Percentiles rank a stretch among this genome's conserved stretches.
phyloP scores from a whole-genome alignment of 768 basidiomycete genomes.

The Pleurotus sapidus region DNA sequence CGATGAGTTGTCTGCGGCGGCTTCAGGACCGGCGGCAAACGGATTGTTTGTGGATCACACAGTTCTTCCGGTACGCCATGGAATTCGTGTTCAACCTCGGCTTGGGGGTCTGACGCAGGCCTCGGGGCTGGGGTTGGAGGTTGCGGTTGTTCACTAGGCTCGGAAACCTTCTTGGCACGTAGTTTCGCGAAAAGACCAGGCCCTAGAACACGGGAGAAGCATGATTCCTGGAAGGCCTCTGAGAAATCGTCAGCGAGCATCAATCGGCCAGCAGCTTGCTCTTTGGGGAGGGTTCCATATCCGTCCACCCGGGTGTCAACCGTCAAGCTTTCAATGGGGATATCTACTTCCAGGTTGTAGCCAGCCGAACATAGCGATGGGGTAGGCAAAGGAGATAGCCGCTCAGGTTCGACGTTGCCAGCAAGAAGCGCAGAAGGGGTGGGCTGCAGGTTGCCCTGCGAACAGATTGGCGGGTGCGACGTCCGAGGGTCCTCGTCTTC shows the following conservation, averaged over 20 bases:
- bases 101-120: no score
- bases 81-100: constrained; percentile 7
- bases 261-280: constrained; percentile 6
- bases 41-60: constrained; percentile 42
- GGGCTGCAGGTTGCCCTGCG: background rate
- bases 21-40: constrained; percentile 29
- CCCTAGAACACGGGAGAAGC: constrained; percentile 9
- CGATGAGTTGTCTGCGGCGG: constrained; percentile 42
- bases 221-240: constrained; percentile 7
- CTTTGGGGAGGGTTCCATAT: background rate
- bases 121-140: background rate
- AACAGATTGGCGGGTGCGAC: background rate
- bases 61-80: constrained; percentile 36
- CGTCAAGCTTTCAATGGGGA: background rate
- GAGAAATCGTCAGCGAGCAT: constrained; percentile 5
- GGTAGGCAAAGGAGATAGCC: background rate
- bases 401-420: background rate
- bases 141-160: constrained; percentile 3
- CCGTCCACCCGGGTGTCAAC: background rate
- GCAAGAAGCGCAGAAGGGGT: background rate
- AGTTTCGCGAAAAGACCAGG: constrained; percentile 32
- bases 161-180: constrained; percentile 32
- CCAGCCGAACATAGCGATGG: background rate
- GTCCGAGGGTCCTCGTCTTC: background rate
- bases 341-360: background rate